Evolutionary conservation across 345 rosid species (phyloP).

Genomic region (Populus tremula): DNA sequence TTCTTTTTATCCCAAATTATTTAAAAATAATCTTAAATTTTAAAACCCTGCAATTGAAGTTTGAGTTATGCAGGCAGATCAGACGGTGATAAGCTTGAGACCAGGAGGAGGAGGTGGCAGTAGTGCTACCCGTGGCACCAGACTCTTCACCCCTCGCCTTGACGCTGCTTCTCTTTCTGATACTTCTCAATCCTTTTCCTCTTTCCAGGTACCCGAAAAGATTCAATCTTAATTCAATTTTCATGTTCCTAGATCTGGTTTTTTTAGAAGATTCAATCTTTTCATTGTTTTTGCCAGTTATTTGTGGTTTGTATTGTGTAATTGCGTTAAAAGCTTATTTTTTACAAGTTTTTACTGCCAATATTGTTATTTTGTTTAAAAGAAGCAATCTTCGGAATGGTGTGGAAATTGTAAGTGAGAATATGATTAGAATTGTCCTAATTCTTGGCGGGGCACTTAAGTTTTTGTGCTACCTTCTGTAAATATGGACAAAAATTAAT

Average conservation of each 20-base stretch:
- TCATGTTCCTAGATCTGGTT: not conserved
- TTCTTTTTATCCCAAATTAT: not conserved
- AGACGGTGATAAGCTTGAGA: conserved; percentile 36
- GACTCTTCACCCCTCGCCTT: conserved; percentile 24
- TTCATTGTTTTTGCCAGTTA: not conserved
- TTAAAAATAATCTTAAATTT: not conserved
- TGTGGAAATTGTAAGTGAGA: not conserved
- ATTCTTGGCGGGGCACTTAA: conserved; percentile 37
- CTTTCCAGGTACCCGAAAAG: not conserved
- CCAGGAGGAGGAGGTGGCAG: conserved; percentile 24
- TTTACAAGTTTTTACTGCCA: not conserved
- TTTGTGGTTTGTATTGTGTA: not conserved
- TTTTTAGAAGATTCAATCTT: not conserved
- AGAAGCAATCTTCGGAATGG: not conserved
- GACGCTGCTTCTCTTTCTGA: conserved; percentile 7
- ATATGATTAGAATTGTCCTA: conserved; percentile 17
- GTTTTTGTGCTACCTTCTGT: conserved; percentile 30
- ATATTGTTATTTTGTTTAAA: not conserved
- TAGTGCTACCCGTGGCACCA: conserved; percentile 18
- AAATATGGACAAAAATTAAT: conserved; percentile 35
- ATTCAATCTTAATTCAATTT: not conserved
- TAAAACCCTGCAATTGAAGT: not conserved
- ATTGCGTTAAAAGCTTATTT: not conserved
- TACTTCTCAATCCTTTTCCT: conserved; percentile 4
- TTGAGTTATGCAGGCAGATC: conserved; percentile 27